Base-by-base conservation (phyloP, 495 filamentous ascomycete species). In the Aspergillus heteromorphus region DNA sequence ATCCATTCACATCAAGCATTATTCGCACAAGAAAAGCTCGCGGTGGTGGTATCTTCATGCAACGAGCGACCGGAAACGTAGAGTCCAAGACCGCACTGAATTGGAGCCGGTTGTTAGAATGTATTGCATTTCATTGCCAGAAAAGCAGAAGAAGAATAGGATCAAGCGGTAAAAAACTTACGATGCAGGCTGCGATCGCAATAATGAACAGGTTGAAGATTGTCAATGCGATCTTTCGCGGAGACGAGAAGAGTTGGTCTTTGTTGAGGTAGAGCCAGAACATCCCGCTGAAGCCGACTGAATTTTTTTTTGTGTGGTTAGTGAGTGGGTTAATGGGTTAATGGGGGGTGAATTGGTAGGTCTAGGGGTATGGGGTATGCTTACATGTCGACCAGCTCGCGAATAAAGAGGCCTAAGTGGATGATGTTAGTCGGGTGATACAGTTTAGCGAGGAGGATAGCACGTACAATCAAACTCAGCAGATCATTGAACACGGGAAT, bases 401-500 rank as follows among this genome's bases (percentile, higher is more conserved):
- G 29, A 72, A 72, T 14, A 70, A 59, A 17, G 69, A 58, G 36
- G 64, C 64, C 67, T 65, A 47, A 6, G n/a, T 16, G 3, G n/a
- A n/a, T 23, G 2, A 19, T 8, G 43, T 66, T 51, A 68, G 63
- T 48, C 19, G 10, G 16, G 25, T 23, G 6, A 29, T 25, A 2
- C 18, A 6, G 19, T 1, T 25, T 13, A 11, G 18, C 4, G 8
- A 14, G n/a, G 0, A 19, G 19, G 40, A 21, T 25, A n/a, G n/a
- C n/a, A 57, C 65, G 13, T 52, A 66, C 66, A 27, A 69, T 62
- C 40, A 68, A 40, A 61, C 69, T 68, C 49, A 89, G 64, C 53
- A 89, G 62, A 34, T 83, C 77, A 56, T 78, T 83, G 70, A 89
- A 89, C 60, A 84, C 79, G 0, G 87, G 87, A 36, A 89, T 86